phyloP scores from a whole-genome alignment of 495 filamentous ascomycete species.

The Elasticomyces elasticus region DNA sequence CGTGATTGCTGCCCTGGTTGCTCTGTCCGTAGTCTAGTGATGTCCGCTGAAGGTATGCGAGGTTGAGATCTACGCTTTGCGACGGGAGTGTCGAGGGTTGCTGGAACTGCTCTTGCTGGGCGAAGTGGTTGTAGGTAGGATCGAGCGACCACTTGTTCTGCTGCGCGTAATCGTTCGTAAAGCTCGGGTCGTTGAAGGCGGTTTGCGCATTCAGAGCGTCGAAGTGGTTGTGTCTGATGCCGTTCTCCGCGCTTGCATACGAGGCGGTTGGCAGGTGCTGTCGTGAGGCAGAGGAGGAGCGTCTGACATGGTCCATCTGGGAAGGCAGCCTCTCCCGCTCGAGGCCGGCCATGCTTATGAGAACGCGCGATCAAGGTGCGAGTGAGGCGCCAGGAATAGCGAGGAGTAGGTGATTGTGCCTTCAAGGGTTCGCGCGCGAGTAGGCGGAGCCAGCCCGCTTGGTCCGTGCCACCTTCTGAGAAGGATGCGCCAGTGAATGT shows the following conservation, averaged over 20 bases:
- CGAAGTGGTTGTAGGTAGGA: neutral
- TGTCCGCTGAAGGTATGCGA: slow-evolving; percentile 22
- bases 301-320: slow-evolving; percentile 23
- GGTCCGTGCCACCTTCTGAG: too few species aligned
- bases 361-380: neutral
- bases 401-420: neutral
- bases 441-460: too few species aligned
- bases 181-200: slow-evolving; percentile 14
- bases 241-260: slow-evolving; percentile 9
- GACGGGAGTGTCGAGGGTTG: slow-evolving; percentile 21
- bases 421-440: neutral
- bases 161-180: slow-evolving; percentile 9
- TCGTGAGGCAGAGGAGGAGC: slow-evolving; percentile 30
- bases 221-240: slow-evolving; percentile 11
- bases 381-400: neutral
- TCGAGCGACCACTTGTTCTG: slow-evolving; percentile 11
- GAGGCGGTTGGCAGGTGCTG: slow-evolving; percentile 22
- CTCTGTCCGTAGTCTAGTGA: slow-evolving; percentile 22
- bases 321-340: neutral
- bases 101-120: slow-evolving; percentile 19
- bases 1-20: slow-evolving; percentile 28
- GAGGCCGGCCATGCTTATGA: neutral
- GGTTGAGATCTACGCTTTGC: slow-evolving; percentile 17
- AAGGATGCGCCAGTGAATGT: neutral
- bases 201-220: slow-evolving; percentile 10